Evolutionary conservation across 2,329 filamentous ascomycete species (phyloP), one percentile per base, ranked within the genome.

Genomic region (Diplocarpon mali): DNA sequence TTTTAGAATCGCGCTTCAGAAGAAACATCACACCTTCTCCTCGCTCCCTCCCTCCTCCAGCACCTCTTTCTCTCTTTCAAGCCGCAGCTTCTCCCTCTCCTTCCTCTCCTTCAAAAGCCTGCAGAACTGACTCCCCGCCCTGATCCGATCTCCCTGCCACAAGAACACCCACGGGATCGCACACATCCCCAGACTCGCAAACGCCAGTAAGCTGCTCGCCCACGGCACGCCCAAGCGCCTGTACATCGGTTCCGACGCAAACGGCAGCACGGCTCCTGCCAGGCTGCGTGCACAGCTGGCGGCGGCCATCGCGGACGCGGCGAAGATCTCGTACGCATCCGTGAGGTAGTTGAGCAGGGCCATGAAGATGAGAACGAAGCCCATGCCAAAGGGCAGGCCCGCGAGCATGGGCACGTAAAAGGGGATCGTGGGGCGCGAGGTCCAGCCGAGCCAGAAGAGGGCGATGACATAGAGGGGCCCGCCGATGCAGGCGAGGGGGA

Each of bases 371-470:
- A 76, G 57, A 47, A 76, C 74, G 42, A 69, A 72, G 1, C 67
- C 66, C 30, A 67, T 68, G 29, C 69, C 69, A 59, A 75, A 78
- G 36, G 77, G 63, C 20, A 68, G 67, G 53, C 77, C 75, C 47
- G 75, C 75, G 6, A 76, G 66, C 44, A 72, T 73, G 5, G 72
- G 71, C 2, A 67, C 72, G 44, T 73, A 71, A 68, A 73, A 78
- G 48, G 71, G 72, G 39, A 76, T 65, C 2, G 62, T 61, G 0
- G 65, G 60, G n/a, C 65, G 64, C 14, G 71, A 66, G 0, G 75
- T 76, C 75, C 74, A 78, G 28, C 58, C 73, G 45, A 75, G 74
- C 56, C 78, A 64, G 64, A 81, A 80, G 7, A 80, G 65, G 11
- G 74, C 71, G 15, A 76, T 64, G 2, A 60, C 59, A 29, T 52